phyloP scores from a whole-genome alignment of 768 basidiomycete species.

The Psilocybe subaeruginosa region DNA sequence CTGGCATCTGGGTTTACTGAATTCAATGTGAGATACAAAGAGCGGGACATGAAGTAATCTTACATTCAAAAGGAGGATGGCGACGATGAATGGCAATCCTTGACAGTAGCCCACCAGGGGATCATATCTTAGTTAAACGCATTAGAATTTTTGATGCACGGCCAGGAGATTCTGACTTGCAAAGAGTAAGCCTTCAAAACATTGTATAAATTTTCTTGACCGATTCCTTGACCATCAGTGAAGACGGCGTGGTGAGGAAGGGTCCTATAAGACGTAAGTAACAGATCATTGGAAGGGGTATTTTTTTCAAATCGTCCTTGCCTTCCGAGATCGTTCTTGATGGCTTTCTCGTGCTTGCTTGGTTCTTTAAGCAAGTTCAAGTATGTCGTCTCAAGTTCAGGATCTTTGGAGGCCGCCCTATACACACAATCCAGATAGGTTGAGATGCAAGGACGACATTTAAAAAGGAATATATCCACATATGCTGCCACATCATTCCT shows the following conservation, averaged over 20 bases:
- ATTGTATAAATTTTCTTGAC: slow-evolving; percentile 97
- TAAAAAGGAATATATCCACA: slow-evolving; percentile 47
- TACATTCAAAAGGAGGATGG: slow-evolving; percentile 90
- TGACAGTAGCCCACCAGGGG: slow-evolving; percentile 97
- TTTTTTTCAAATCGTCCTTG: slow-evolving; percentile 28
- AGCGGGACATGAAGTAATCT: slow-evolving; percentile 20
- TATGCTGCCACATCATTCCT: slow-evolving; percentile 97
- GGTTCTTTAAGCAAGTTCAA: slow-evolving; percentile 78
- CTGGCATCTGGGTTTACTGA: slow-evolving; percentile 80
- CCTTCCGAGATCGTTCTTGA: slow-evolving; percentile 90
- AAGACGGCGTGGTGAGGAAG: slow-evolving; percentile 98
- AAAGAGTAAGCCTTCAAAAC: slow-evolving; percentile 97
- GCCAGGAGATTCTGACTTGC: slow-evolving; percentile 42
- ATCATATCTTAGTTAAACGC: slow-evolving; percentile 65
- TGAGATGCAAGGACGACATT: background rate
- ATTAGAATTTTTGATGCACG: background rate
- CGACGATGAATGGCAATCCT: slow-evolving; percentile 95
- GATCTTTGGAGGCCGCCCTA: slow-evolving; percentile 94
- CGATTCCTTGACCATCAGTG: slow-evolving; percentile 90
- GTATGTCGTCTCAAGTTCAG: slow-evolving; percentile 83
- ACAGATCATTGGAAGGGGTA: slow-evolving; percentile 2
- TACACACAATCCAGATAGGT: background rate
- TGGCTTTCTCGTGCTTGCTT: slow-evolving; percentile 93
- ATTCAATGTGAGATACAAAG: slow-evolving; percentile 11
- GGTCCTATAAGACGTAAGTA: slow-evolving; percentile 53